These are phyloP conservation scores for Chamaecyparis obtusa DNA, from an alignment of 75 land plant species.

Conservation along the genomic window DNA sequence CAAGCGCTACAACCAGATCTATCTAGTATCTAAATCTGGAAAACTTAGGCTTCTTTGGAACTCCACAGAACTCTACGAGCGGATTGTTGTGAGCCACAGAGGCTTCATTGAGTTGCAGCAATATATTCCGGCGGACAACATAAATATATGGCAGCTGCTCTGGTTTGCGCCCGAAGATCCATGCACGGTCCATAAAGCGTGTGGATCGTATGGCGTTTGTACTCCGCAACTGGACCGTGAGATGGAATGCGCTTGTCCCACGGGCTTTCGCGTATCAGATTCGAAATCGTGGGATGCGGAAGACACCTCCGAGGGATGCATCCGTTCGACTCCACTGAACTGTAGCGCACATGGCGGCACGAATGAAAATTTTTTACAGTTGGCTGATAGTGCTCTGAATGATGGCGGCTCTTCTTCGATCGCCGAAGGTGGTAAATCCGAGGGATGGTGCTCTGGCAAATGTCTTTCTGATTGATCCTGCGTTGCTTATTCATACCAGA, in stretches of 20 bases:
- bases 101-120: neutral
- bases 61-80: neutral
- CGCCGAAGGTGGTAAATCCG: neutral
- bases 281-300: neutral
- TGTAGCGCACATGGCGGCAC: neutral
- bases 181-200: neutral
- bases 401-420: neutral
- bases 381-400: neutral
- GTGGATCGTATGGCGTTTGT: neutral
- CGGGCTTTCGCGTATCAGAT: neutral
- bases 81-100: neutral
- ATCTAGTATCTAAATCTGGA: neutral
- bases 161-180: neutral
- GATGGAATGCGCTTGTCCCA: neutral
- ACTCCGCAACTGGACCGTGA: neutral
- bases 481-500: neutral
- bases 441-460: neutral
- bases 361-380: neutral
- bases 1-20: neutral
- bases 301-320: neutral
- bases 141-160: neutral
- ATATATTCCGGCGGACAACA: neutral
- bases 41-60: neutral
- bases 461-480: neutral
- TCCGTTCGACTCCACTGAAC: neutral